Evolutionary conservation across 768 basidiomycete species (phyloP), one percentile per base, ranked within the genome.

Genomic region (Paxillus involutus): DNA sequence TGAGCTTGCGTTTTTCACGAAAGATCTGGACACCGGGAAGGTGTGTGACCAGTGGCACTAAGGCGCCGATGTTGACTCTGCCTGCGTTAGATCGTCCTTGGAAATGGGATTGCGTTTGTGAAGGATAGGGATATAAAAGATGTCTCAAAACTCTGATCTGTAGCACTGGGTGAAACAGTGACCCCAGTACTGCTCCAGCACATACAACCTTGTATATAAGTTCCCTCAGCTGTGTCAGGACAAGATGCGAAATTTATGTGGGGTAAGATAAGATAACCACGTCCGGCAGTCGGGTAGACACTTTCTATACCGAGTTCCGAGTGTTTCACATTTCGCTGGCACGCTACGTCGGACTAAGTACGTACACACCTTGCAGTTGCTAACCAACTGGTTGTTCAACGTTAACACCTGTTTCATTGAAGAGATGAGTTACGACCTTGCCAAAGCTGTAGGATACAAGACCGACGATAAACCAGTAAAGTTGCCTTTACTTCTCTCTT

Each of bases 381-480:
- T 26, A 26, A 26, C 26, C 26, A 26, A 6, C 6, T 26, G 26
- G 26, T 26, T 26, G 26, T n/a, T n/a, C n/a, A n/a, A n/a, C n/a
- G n/a, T 26, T 26, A n/a, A 4, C 39, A 26, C 10, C 47, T 2
- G 24, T 44, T 44, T 9, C 33, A 5, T 6, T 14, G 10, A 36
- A 10, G 24, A 45, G 4, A 84, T 85, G 82, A 71, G 77, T 42
- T 71, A 73, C 55, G 84, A 89, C 67, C 81, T 91, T 24, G 76
- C 76, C 3, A 78, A 85, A 71, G 84, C 88, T 21, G 80, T 91
- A 44, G 90, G 89, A 9, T 73, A 76, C 61, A 71, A 79, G 48
- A 66, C 75, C 6, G 71, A 75, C 7, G 76, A 83, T 50, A 77
- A 77, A 53, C 80, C 82, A 33, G 88, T 91, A 59, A 29, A 49